These are phyloP conservation scores for Diutina siamensis DNA, from an alignment of 1,139 yeast species.

Conservation along the genomic window DNA sequence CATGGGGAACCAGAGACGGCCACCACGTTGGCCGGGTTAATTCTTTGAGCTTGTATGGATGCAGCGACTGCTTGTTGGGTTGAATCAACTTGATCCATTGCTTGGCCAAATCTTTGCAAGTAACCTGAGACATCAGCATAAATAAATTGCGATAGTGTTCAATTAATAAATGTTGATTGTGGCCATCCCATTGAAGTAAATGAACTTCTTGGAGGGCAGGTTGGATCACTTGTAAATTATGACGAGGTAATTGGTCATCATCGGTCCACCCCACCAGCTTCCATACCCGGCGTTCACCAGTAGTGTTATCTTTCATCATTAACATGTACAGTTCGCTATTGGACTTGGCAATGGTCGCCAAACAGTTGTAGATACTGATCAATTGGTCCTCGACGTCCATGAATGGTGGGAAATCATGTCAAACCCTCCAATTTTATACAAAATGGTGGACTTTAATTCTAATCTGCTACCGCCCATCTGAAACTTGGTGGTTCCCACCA, in stretches of 20 bases:
- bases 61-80: conserved; percentile 53
- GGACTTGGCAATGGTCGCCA: neutral
- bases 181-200: neutral
- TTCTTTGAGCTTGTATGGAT: conserved; percentile 48
- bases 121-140: conserved; percentile 27
- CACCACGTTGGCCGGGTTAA: conserved; percentile 55
- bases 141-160: conserved; percentile 9
- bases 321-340: neutral
- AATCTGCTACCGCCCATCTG: too few relatives aligned
- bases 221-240: neutral
- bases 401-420: neutral
- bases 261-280: conserved; percentile 1
- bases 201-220: neutral
- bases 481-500: too few relatives aligned
- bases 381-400: conserved; percentile 3
- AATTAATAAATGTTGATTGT: neutral
- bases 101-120: conserved; percentile 54
- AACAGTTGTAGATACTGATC: neutral
- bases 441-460: too few relatives aligned
- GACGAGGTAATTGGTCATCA: neutral
- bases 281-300: neutral
- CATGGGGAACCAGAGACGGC: conserved; percentile 50
- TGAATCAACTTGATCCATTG: conserved; percentile 57
- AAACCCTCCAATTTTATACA: too few relatives aligned
- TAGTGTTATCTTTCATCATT: neutral